A percentile compares a stretch with the other conserved stretches of the same genome.
Conservation (phyloP, 106 monocot genomes). For the Acanthochlamys bracteata region DNA sequence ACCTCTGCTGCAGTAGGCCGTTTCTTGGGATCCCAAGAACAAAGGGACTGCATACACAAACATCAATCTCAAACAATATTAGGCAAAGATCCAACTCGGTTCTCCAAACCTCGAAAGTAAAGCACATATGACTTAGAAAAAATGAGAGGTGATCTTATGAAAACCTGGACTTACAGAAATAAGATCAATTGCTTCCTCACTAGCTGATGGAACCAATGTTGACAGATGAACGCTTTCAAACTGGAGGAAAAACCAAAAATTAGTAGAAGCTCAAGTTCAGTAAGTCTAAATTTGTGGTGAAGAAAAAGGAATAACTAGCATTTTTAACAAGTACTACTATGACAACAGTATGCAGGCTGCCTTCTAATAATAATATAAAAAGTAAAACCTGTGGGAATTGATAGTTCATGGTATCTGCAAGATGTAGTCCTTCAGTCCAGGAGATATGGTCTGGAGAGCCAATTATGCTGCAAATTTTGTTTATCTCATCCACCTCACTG, state of each 20-base stretch:
- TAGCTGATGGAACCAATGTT: slow-evolving; percentile 46
- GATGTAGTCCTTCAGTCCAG: slow-evolving; percentile 58
- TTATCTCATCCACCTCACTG: slow-evolving; percentile 70
- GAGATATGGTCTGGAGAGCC: slow-evolving; percentile 40
- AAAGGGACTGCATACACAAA: slow-evolving; percentile 33
- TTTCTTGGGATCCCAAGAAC: slow-evolving; percentile 61
- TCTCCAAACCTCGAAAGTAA: too few relatives aligned
- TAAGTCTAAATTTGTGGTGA: too few relatives aligned
- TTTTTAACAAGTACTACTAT: neutral
- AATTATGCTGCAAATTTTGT: slow-evolving; percentile 77
- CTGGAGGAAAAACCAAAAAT: slow-evolving; percentile 12
- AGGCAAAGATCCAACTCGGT: too few relatives aligned
- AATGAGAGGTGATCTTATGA: neutral
- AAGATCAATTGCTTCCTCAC: slow-evolving; percentile 51
- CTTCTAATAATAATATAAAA: neutral
- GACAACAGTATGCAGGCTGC: neutral
- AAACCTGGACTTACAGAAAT: slow-evolving; percentile 37
- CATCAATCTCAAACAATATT: neutral
- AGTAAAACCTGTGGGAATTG: slow-evolving; percentile 53
- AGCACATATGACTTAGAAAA: too few relatives aligned
- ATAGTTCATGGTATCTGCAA: slow-evolving; percentile 46
- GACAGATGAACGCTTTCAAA: slow-evolving; percentile 36
- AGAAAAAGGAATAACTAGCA: too few relatives aligned
- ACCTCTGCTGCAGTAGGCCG: slow-evolving; percentile 55
- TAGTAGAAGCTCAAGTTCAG: neutral